Evolutionary conservation across 352 stramenopile species (phyloP).

Genomic region (Aphanomyces astaci): DNA sequence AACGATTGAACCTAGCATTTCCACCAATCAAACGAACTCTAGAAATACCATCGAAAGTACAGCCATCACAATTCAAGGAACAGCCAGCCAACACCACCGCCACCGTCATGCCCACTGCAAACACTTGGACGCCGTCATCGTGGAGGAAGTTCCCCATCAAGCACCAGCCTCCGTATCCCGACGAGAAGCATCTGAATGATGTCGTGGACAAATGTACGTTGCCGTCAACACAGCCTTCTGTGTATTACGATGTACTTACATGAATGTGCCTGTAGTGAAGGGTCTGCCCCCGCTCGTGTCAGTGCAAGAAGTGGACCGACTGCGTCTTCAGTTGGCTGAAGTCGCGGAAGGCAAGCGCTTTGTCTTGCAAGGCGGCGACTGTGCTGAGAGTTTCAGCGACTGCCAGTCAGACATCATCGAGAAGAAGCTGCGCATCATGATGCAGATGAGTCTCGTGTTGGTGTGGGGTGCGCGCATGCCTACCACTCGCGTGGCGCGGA

Average conservation of each 20-base stretch:
- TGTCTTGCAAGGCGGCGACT: constrained; percentile 97
- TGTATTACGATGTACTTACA: neutral
- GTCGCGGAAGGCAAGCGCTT: constrained; percentile 95
- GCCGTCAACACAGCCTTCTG: constrained; percentile 33
- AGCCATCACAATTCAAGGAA: neutral
- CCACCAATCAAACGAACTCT: neutral
- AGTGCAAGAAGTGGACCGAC: constrained; percentile 89
- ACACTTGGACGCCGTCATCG: constrained; percentile 52
- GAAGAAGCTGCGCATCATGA: constrained; percentile 92
- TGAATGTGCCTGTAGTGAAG: constrained; percentile 38
- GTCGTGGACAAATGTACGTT: constrained; percentile 62
- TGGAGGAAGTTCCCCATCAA: constrained; percentile 74
- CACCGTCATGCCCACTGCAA: neutral
- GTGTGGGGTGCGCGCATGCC: constrained; percentile 96
- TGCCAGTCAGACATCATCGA: constrained; percentile 79
- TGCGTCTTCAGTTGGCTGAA: constrained; percentile 88
- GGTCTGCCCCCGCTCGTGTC: constrained; percentile 91
- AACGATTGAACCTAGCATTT: neutral
- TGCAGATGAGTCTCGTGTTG: constrained; percentile 96
- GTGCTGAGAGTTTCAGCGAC: constrained; percentile 95
- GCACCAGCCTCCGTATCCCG: constrained; percentile 71
- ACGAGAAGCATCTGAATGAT: constrained; percentile 55
- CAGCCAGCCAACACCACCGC: too few species aligned
- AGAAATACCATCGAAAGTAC: neutral
- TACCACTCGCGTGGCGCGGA: constrained; percentile 93